phyloP scores from a whole-genome alignment of 2,329 filamentous ascomycete genomes.

The Neonectria sp. region DNA sequence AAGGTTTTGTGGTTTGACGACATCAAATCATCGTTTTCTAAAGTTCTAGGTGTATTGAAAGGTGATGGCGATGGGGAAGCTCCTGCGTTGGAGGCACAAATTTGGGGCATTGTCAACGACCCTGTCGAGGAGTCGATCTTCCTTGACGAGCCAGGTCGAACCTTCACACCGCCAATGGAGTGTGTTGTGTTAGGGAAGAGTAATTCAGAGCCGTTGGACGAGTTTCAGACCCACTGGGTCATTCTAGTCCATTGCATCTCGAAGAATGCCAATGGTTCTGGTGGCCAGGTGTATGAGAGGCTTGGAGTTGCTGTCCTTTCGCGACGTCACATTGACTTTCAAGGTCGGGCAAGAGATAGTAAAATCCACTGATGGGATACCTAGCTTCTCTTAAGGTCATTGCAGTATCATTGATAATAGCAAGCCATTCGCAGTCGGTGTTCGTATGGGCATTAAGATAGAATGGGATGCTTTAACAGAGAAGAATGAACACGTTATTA shows the following conservation, averaged over 20 bases:
- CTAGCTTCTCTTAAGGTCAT: too few relatives aligned
- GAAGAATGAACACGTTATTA: too few relatives aligned
- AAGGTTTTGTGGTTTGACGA: neutral
- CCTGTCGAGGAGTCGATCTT: constrained; percentile 5
- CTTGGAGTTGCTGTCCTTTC: constrained; percentile 13
- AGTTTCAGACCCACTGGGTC: constrained; percentile 10
- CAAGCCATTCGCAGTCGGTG: too few relatives aligned
- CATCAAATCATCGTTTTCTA: neutral
- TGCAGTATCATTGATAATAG: too few relatives aligned
- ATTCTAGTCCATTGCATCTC: constrained; percentile 11
- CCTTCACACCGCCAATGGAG: neutral
- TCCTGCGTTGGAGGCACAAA: constrained; percentile 5
- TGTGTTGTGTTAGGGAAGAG: constrained; percentile 8
- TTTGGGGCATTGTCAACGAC: constrained; percentile 8
- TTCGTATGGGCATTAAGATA: too few relatives aligned
- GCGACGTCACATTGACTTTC: constrained; percentile 11
- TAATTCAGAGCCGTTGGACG: neutral
- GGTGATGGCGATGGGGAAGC: neutral
- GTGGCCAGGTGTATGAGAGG: constrained; percentile 1
- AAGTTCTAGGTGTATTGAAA: too few relatives aligned
- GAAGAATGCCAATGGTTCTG: neutral
- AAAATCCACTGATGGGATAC: neutral
- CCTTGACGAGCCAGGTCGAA: constrained; percentile 2
- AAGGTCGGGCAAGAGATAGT: neutral
- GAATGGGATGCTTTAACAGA: too few relatives aligned